These are phyloP conservation scores for Vigna trinervia DNA, from an alignment of 306 rosid genomes.

Conservation along the genomic window DNA sequence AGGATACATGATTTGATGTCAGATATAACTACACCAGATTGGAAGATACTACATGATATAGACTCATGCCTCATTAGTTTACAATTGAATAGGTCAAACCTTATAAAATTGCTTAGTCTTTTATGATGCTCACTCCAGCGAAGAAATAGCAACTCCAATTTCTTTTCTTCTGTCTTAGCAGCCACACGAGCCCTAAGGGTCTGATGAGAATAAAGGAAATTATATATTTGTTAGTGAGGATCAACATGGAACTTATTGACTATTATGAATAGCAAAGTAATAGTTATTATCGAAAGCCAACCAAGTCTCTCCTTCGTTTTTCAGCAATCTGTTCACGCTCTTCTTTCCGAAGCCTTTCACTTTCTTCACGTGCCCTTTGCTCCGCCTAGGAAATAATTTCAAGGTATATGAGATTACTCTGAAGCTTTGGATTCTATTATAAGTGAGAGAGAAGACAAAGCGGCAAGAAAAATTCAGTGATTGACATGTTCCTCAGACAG, in stretches of 20 bases:
- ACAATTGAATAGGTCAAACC: slow-evolving; percentile 56
- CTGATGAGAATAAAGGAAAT: slow-evolving; percentile 48
- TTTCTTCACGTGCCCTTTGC: slow-evolving; percentile 98
- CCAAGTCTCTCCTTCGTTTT: slow-evolving; percentile 95
- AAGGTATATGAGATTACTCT: slow-evolving; percentile 33
- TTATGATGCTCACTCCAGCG: slow-evolving; percentile 96
- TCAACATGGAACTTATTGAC: not conserved
- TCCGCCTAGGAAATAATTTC: slow-evolving; percentile 70
- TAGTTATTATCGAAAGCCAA: slow-evolving; percentile 44
- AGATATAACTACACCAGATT: slow-evolving; percentile 33
- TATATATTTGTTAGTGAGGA: slow-evolving; percentile 31
- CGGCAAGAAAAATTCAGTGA: slow-evolving; percentile 1
- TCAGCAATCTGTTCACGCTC: slow-evolving; percentile 95
- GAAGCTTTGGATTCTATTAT: slow-evolving; percentile 4
- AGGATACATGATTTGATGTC: slow-evolving; percentile 30
- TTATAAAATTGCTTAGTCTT: slow-evolving; percentile 91
- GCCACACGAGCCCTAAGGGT: slow-evolving; percentile 95
- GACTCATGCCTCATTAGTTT: slow-evolving; percentile 7
- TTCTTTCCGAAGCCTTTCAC: slow-evolving; percentile 89
- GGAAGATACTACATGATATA: slow-evolving; percentile 33
- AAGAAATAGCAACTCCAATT: slow-evolving; percentile 94
- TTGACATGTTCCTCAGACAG: not conserved
- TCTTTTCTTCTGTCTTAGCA: slow-evolving; percentile 98
- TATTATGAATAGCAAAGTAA: slow-evolving; percentile 19
- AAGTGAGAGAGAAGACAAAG: not conserved